These are phyloP conservation scores for Leptographium flavum DNA, from an alignment of 2,329 filamentous ascomycete species.

Conservation along the genomic window DNA sequence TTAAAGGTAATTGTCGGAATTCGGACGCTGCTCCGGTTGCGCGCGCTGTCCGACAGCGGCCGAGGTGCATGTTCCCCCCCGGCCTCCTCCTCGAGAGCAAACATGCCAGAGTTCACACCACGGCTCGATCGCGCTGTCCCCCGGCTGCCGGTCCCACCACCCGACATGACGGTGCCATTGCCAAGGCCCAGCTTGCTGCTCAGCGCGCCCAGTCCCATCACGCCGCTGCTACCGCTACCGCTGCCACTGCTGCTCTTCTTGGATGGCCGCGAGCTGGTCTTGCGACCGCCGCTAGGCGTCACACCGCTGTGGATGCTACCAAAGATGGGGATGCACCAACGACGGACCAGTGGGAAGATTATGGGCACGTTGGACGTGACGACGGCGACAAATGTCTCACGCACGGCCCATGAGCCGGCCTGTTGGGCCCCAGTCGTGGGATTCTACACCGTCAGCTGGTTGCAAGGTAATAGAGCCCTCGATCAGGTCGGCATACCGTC, in stretches of 20 bases:
- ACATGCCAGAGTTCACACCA: slow-evolving; percentile 3
- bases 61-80: background rate
- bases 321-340: slow-evolving; percentile 7
- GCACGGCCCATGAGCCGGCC: slow-evolving; percentile 23
- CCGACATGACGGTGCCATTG: background rate
- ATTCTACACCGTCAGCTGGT: slow-evolving; percentile 12
- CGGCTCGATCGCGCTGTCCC: background rate
- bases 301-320: background rate
- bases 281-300: background rate
- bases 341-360: slow-evolving; percentile 11
- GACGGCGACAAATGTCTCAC: slow-evolving; percentile 15
- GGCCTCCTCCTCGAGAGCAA: slow-evolving; percentile 15
- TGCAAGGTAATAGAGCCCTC: background rate
- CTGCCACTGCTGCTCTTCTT: background rate
- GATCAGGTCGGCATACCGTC: slow-evolving; percentile 12
- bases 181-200: background rate
- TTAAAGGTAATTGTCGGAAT: slow-evolving; percentile 15
- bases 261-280: background rate
- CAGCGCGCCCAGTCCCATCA: background rate
- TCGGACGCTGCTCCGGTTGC: too few species aligned
- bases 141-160: background rate
- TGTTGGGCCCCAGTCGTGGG: slow-evolving; percentile 21
- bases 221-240: background rate
- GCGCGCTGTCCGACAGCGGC: too few species aligned
- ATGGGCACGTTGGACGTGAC: slow-evolving; percentile 13